A percentile compares a stretch with the other conserved stretches of the same genome.
Conservation (phyloP, 2,329 filamentous ascomycete species). For the Pseudogymnoascus sp. region DNA sequence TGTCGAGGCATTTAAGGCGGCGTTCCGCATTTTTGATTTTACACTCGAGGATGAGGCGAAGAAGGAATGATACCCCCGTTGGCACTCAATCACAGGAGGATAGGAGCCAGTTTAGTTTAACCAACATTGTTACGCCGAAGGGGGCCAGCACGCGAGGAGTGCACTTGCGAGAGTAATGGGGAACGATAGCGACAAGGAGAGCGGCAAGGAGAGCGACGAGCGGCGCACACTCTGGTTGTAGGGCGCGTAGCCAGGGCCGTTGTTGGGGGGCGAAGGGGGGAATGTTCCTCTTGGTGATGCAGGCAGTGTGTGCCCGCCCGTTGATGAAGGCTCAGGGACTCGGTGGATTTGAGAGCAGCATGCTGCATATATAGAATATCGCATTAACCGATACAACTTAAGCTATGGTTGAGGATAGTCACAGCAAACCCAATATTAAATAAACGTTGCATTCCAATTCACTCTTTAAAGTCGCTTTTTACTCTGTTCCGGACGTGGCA, state of each 20-base stretch:
- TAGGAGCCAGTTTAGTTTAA: background rate
- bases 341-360: background rate
- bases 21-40: slow-evolving; percentile 84
- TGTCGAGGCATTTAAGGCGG: slow-evolving; percentile 67
- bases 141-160: background rate
- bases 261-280: too few species aligned
- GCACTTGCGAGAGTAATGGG: background rate
- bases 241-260: too few species aligned
- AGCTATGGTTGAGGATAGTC: background rate
- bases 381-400: background rate
- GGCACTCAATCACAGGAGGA: background rate
- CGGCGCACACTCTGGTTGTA: background rate
- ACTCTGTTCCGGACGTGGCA: background rate
- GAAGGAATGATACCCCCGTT: background rate
- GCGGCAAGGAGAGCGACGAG: background rate
- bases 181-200: background rate
- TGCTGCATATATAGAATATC: background rate
- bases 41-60: slow-evolving; percentile 13
- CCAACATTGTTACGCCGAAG: background rate
- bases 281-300: background rate
- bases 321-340: background rate
- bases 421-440: background rate
- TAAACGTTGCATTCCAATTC: background rate
- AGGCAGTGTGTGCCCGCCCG: background rate
- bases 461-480: background rate